Percentiles rank a stretch among this genome's conserved stretches.
These are phyloP conservation scores for Suillus americanus DNA, from an alignment of 768 basidiomycete species.

Conservation along the genomic window DNA sequence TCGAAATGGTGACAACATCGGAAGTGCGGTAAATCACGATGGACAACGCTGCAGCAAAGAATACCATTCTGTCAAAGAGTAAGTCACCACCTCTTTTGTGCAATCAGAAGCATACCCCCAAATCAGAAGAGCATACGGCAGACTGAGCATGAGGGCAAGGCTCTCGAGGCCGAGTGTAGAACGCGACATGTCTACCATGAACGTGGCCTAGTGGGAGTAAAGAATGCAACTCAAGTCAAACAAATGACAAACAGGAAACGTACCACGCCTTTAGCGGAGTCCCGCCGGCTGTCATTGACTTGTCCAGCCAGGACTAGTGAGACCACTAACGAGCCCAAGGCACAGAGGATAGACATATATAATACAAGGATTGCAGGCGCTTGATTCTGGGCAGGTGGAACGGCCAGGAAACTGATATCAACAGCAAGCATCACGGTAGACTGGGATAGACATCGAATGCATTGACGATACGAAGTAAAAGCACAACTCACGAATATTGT, in stretches of 20 bases:
- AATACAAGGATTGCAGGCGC: constrained; percentile 25
- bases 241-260: constrained; percentile 20
- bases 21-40: neutral
- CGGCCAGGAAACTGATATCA: constrained; percentile 11
- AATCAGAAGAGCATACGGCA: constrained; percentile 33
- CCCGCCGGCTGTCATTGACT: constrained; percentile 28
- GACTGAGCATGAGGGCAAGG: constrained; percentile 31
- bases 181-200: constrained; percentile 7
- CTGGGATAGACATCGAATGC: neutral
- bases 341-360: constrained; percentile 38
- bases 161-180: constrained; percentile 17
- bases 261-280: constrained; percentile 29
- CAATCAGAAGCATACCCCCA: constrained; percentile 15
- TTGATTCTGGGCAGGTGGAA: neutral
- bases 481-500: constrained; percentile 8
- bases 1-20: neutral
- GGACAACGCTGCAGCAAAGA: constrained; percentile 4
- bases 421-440: constrained; percentile 14
- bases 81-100: neutral
- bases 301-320: constrained; percentile 36
- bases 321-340: constrained; percentile 34
- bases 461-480: neutral
- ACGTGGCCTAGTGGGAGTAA: neutral
- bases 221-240: neutral
- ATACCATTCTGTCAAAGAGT: constrained; percentile 6